These are phyloP conservation scores for Fusarium luffae DNA, from an alignment of 2,329 filamentous ascomycete genomes.

Conservation along the genomic window DNA sequence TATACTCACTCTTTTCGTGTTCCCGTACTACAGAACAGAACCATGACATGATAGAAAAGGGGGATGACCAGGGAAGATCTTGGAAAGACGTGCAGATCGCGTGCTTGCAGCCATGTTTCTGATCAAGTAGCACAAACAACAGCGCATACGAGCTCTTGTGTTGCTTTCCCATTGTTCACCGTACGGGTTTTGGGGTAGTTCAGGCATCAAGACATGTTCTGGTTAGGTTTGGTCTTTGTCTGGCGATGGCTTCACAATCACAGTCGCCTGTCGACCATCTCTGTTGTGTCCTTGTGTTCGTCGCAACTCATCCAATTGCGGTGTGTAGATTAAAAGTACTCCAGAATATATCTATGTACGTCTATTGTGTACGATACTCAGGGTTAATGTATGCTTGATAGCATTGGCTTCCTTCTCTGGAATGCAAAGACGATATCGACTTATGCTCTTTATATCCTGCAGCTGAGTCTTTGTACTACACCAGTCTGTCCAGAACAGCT, in stretches of 20 bases:
- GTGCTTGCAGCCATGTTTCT: conserved; percentile 48
- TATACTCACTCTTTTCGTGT: conserved; percentile 2
- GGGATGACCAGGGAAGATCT: conserved; percentile 39
- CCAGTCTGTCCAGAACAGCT: conserved; percentile 3
- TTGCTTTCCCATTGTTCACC: conserved; percentile 4
- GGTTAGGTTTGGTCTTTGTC: neutral
- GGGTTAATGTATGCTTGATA: neutral
- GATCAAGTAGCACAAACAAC: conserved; percentile 45
- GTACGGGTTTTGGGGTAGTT: conserved; percentile 20
- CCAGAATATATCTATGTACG: neutral
- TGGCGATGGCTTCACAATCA: conserved; percentile 19
- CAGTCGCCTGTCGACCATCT: conserved; percentile 5
- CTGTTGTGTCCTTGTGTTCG: conserved; percentile 13
- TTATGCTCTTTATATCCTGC: neutral
- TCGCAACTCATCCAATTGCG: neutral
- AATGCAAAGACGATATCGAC: neutral
- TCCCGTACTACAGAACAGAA: conserved; percentile 6
- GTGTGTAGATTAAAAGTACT: neutral
- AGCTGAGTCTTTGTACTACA: neutral
- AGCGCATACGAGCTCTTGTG: conserved; percentile 41
- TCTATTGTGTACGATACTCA: neutral
- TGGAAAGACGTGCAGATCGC: conserved; percentile 43
- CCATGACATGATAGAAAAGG: neutral
- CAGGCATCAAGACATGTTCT: conserved; percentile 40
- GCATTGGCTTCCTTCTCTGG: neutral